Evolutionary conservation across 495 filamentous ascomycete genomes (phyloP).

Genomic region (Penicillium bialowiezense): DNA sequence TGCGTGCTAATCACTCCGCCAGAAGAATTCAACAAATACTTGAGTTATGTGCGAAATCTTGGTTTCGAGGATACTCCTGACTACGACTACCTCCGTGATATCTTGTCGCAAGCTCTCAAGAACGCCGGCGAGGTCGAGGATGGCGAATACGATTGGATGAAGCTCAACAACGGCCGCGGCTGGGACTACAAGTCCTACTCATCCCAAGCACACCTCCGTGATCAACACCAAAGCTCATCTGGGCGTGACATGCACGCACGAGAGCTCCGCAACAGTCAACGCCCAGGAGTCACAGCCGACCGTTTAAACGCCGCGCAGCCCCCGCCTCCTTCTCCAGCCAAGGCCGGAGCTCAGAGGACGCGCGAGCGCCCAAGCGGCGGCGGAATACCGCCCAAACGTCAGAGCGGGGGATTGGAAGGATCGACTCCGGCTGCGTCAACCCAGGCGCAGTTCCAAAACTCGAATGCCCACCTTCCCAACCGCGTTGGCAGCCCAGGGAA

Average conservation of each 20-base stretch:
- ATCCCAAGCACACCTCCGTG: constrained; percentile 70
- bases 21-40: constrained; percentile 96
- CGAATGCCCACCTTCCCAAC: constrained; percentile 76
- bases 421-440: constrained; percentile 79
- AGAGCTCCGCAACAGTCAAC: constrained; percentile 58
- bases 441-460: constrained; percentile 88
- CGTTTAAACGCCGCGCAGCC: constrained; percentile 98
- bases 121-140: constrained; percentile 93
- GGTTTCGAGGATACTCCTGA: constrained; percentile 98
- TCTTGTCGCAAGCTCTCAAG: constrained; percentile 96
- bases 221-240: constrained; percentile 73
- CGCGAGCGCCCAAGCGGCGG: constrained; percentile 81
- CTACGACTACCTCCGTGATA: constrained; percentile 95
- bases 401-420: constrained; percentile 73
- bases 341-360: constrained; percentile 71
- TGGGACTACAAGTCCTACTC: constrained; percentile 93
- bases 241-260: constrained; percentile 71
- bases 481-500: constrained; percentile 58
- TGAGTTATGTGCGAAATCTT: constrained; percentile 94
- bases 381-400: constrained; percentile 65
- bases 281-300: constrained; percentile 68
- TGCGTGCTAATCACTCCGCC: constrained; percentile 17
- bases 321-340: constrained; percentile 84
- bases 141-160: constrained; percentile 99
- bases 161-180: constrained; percentile 90